These are phyloP conservation scores for Teunomyces tritomae DNA, from an alignment of 805 yeast genomes.

Conservation along the genomic window DNA sequence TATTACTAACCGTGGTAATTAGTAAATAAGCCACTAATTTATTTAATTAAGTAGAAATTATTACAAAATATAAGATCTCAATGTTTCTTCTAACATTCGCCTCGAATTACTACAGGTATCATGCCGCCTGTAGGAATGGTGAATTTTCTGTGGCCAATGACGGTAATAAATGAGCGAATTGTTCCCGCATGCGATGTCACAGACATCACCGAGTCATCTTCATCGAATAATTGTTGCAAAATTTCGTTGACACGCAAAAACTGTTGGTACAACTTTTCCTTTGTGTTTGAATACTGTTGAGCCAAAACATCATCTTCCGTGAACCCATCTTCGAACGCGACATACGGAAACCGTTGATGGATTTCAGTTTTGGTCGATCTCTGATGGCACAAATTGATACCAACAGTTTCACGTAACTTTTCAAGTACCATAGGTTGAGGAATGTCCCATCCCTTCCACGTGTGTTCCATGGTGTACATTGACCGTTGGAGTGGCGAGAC, in stretches of 20 bases:
- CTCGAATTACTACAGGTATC: constrained; percentile 26
- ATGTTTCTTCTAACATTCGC: constrained; percentile 7
- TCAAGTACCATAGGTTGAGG: constrained; percentile 18
- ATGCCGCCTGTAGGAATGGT: constrained; percentile 30
- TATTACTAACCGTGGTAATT: no score
- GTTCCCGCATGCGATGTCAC: constrained; percentile 30
- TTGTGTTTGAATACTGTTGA: constrained; percentile 1
- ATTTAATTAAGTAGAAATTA: no score
- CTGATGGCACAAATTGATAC: constrained; percentile 24
- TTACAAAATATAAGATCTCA: not conserved
- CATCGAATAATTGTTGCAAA: constrained; percentile 20
- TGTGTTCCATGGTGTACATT: constrained; percentile 16
- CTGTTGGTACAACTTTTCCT: constrained; percentile 19
- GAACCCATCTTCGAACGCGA: constrained; percentile 19
- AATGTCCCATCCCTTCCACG: constrained; percentile 21
- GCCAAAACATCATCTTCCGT: constrained; percentile 18
- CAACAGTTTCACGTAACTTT: constrained; percentile 23
- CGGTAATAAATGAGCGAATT: constrained; percentile 23
- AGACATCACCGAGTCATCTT: constrained; percentile 13
- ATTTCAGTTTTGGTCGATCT: constrained; percentile 16
- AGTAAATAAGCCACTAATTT: no score
- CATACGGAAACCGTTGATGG: constrained; percentile 12
- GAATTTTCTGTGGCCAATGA: constrained; percentile 26
- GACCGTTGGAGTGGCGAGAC: constrained; percentile 28
- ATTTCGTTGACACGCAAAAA: constrained; percentile 19